phyloP scores from a whole-genome alignment of 495 filamentous ascomycete species.

The Echria macrotheca region DNA sequence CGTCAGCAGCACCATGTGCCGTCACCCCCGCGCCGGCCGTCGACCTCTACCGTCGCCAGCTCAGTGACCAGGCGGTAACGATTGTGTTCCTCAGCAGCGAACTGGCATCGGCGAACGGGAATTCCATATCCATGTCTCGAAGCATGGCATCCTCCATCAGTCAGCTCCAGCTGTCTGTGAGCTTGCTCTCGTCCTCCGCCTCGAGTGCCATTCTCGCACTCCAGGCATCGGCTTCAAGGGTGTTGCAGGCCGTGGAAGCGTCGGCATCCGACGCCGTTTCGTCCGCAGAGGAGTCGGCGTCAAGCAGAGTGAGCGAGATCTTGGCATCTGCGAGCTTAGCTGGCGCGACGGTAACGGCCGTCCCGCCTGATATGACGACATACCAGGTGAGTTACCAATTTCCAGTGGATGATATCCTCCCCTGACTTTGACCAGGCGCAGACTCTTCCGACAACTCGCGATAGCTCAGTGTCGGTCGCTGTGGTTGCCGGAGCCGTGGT shows the following conservation, averaged over 20 bases:
- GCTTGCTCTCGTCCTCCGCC: constrained; percentile 12
- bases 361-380: not conserved
- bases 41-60: not conserved
- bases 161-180: constrained; percentile 12
- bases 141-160: constrained; percentile 12
- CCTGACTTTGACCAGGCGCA: not conserved
- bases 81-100: constrained; percentile 18
- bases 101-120: constrained; percentile 11
- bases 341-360: not conserved
- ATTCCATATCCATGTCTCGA: constrained; percentile 7
- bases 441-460: not conserved
- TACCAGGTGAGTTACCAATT: constrained; percentile 7
- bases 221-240: constrained; percentile 16
- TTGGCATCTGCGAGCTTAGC: constrained; percentile 2
- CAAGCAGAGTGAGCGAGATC: constrained; percentile 11
- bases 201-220: constrained; percentile 12
- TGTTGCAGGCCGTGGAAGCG: constrained; percentile 8
- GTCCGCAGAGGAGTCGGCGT: constrained; percentile 10
- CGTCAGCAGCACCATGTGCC: not conserved
- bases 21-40: constrained; percentile 1
- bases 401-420: not conserved
- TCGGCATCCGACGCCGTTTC: constrained; percentile 14
- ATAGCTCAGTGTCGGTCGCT: constrained; percentile 6
- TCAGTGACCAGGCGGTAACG: constrained; percentile 5
- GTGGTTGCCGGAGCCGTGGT: constrained; percentile 15